Base-by-base conservation (phyloP, 2,329 filamentous ascomycete genomes). In the Botrytis tulipae region DNA sequence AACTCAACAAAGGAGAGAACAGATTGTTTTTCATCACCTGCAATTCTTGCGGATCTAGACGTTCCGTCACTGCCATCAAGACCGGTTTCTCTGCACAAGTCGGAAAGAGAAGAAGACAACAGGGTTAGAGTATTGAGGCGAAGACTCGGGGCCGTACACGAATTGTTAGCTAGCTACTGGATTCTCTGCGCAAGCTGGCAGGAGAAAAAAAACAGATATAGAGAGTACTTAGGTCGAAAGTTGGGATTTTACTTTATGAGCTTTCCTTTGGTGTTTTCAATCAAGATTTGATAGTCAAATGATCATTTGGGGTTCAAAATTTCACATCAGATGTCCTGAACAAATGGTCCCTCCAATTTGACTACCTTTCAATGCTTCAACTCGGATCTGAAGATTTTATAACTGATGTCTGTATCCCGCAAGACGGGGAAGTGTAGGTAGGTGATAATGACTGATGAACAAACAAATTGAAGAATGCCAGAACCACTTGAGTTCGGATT, bases 61-160 rank as follows among this genome's bases (percentile, higher is more conserved):
- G 95, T 83, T 94, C 91, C 81, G 95, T 98, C 83, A 94, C 94
- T 75, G 95, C 96, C 79, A 99, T 99, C 92, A 99, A 99, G 91
- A 97, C 94, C 76, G 96, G 96, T 94, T 99, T 99, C 94, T 97
- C 95, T 81, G 96, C 96, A 84, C 96, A 98, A 86, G 93, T 99
- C 84, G 96, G 96, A 84, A 98, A 98, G 92, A 92, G 96, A 89
- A 96, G 91, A 88, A 97, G 97, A 90, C 92, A 94, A 87, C 90
- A 93, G 84, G 92, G 88, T 84, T 97, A 94, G 79, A 40, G 14
- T 25, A 25, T 42, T 42, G 12, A 40, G 14, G n/a, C 51, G 29
- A 57, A 32, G n/a, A 29, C 51, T 57, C 14, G 51, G 51, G 51
- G n/a, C 14, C 51, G n/a, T 29, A 57, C n/a, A 57, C 7, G n/a